Conservation (phyloP, 192 early-diverging fungal genomes). For the Oehlia diaphana region DNA sequence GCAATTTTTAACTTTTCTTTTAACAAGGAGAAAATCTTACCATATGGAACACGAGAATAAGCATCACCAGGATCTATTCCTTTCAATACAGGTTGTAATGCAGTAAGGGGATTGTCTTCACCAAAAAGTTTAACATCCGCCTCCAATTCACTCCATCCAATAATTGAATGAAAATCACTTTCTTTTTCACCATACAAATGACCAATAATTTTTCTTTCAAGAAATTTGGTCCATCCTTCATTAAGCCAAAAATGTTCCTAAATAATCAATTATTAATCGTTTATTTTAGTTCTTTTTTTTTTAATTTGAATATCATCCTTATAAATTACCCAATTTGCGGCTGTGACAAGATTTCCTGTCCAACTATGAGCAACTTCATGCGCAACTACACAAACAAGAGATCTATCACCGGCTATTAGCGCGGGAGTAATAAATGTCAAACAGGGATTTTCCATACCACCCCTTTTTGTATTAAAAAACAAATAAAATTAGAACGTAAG, state of each 20-base stretch:
- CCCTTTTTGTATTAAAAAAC: constrained; percentile 34
- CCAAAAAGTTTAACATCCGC: constrained; percentile 73
- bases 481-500: neutral
- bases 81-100: constrained; percentile 71
- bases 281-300: neutral
- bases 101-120: constrained; percentile 62
- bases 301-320: constrained; percentile 23
- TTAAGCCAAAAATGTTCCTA: constrained; percentile 87
- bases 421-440: constrained; percentile 98
- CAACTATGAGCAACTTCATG: constrained; percentile 95
- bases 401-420: constrained; percentile 91
- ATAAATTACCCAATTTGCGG: constrained; percentile 73
- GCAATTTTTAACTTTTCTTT: neutral
- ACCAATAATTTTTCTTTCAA: constrained; percentile 87
- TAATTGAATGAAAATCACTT: constrained; percentile 82
- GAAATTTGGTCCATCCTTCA: constrained; percentile 93
- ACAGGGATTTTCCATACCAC: constrained; percentile 98
- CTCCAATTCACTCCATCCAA: constrained; percentile 75
- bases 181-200: constrained; percentile 75
- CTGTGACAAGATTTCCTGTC: constrained; percentile 87
- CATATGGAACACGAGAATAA: constrained; percentile 81
- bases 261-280: neutral
- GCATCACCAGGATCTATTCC: constrained; percentile 82
- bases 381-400: constrained; percentile 90
- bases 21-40: constrained; percentile 32